Evolutionary conservation across 1,284 basidiomycete genomes (phyloP), one percentile per base, ranked within the genome.

Genomic region (Singerocomus inundabilis): DNA sequence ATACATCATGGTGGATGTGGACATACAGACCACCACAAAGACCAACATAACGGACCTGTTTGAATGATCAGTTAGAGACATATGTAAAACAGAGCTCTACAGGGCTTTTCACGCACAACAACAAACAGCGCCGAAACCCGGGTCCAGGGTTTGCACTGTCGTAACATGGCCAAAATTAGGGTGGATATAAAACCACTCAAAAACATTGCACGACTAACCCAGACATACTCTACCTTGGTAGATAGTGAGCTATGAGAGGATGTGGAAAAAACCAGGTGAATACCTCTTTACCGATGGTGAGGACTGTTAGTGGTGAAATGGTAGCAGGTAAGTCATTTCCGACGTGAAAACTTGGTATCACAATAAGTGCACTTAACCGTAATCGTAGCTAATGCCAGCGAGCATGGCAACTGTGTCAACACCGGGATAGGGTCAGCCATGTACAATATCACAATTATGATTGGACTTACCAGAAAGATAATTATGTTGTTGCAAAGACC

Each of bases 31-130:
- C 11, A 1, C 15, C 13, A 30, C 28, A 34, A 18, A 47, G 31
- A 15, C 48, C 48, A 21, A 31, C 6, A 18, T 50, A 50, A 26
- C 48, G 48, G 37, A 50, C 38, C 48, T 50, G 5, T 12, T n/a
- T n/a, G 11, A 24, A 33, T 8, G 12, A 8, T 33, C 25, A 28
- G 7, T 46, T 21, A 8, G 2, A 4, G 30, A 18, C 16, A 33
- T 10, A 10, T 8, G 1, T 18, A 34, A 25, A 24, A n/a, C 15
- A 5, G 5, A 7, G 24, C 28, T 1, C 12, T 33, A 16, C 4
- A 32, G 26, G 15, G 28, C 8, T 11, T 29, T 4, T 5, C 8
- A 31, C 49, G 12, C 12, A 48, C 44, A n/a, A 37, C 1, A 24
- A 50, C 7, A 21, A 50, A 50, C 4, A 50, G n/a, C 28, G 3